phyloP scores from a whole-genome alignment of 495 filamentous ascomycete genomes.

The Jackrogersella multiformis region DNA sequence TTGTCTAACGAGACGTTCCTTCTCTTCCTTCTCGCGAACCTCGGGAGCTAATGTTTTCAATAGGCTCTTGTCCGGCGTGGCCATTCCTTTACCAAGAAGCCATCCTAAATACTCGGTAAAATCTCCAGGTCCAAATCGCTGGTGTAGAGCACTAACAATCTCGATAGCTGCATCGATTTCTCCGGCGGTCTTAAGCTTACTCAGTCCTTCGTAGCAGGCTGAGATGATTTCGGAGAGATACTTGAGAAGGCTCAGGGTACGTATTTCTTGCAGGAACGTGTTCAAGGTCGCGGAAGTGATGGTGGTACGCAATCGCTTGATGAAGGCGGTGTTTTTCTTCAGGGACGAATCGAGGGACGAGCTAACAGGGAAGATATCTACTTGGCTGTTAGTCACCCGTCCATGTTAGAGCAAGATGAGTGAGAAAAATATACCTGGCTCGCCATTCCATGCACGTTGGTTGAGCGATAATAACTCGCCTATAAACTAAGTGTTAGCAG shows the following conservation, averaged over 20 bases:
- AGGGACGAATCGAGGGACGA: slow-evolving; percentile 91
- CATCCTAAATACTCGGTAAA: slow-evolving; percentile 94
- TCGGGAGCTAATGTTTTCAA: slow-evolving; percentile 83
- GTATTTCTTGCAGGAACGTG: slow-evolving; percentile 91
- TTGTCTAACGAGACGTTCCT: slow-evolving; percentile 87
- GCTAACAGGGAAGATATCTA: slow-evolving; percentile 82
- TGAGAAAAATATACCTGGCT: slow-evolving; percentile 68
- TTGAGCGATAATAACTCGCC: slow-evolving; percentile 92
- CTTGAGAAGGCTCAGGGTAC: slow-evolving; percentile 91
- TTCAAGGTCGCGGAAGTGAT: slow-evolving; percentile 78
- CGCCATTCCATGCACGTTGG: slow-evolving; percentile 84
- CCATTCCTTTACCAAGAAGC: slow-evolving; percentile 90
- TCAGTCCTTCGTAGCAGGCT: slow-evolving; percentile 96
- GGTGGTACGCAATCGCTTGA: slow-evolving; percentile 92
- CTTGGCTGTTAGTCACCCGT: slow-evolving; percentile 38
- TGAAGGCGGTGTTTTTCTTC: slow-evolving; percentile 99
- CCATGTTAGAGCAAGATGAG: slow-evolving; percentile 3
- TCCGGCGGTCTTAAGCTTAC: slow-evolving; percentile 85
- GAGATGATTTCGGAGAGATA: slow-evolving; percentile 98
- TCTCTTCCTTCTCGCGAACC: slow-evolving; percentile 92
- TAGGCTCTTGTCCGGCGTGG: slow-evolving; percentile 86
- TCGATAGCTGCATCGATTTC: slow-evolving; percentile 94
- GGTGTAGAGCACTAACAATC: slow-evolving; percentile 92
- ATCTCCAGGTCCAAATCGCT: slow-evolving; percentile 89
- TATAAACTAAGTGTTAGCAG: slow-evolving; percentile 53